Percentiles rank a stretch among this genome's conserved stretches.
These are phyloP conservation scores for Amylostereum chailletii DNA, from an alignment of 1,284 basidiomycete genomes.

Conservation along the genomic window DNA sequence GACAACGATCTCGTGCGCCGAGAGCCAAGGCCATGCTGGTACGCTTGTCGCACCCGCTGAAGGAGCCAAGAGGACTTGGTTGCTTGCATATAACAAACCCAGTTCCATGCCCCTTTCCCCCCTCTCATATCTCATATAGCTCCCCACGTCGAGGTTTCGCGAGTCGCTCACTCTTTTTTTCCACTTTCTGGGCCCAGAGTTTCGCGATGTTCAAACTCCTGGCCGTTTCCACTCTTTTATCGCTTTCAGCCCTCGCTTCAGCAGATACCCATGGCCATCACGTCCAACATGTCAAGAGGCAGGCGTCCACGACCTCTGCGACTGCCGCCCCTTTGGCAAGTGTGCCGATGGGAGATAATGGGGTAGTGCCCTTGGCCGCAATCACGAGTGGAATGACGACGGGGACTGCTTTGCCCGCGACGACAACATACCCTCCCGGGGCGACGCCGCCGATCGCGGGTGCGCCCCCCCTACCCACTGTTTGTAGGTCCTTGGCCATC, in stretches of 20 bases:
- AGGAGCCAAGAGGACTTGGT: too few species aligned
- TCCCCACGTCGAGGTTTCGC: too few species aligned
- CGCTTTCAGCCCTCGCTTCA: conserved; percentile 5
- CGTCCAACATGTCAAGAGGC: conserved; percentile 12
- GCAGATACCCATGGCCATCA: background rate
- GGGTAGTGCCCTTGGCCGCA: conserved; percentile 45
- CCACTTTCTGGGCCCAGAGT: too few species aligned
- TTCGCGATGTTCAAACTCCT: too few species aligned
- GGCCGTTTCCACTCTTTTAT: too few species aligned
- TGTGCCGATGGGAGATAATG: conserved; percentile 12
- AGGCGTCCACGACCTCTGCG: conserved; percentile 20
- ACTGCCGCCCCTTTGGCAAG: conserved; percentile 6
- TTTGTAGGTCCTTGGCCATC: conserved; percentile 36
- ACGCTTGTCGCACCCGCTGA: too few species aligned
- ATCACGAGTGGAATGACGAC: conserved; percentile 65
- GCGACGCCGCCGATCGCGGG: conserved; percentile 51
- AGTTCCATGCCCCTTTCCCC: too few species aligned
- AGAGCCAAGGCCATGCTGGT: too few species aligned
- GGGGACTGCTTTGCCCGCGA: conserved; percentile 38
- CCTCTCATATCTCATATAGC: too few species aligned
- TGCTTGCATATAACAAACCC: too few species aligned
- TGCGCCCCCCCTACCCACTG: conserved; percentile 54
- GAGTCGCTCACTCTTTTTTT: too few species aligned
- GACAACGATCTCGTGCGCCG: too few species aligned
- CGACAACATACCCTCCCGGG: conserved; percentile 49